Evolutionary conservation across 805 yeast genomes (phyloP), one percentile per base, ranked within the genome.

Genomic region (Jamesozyma rosinii): DNA sequence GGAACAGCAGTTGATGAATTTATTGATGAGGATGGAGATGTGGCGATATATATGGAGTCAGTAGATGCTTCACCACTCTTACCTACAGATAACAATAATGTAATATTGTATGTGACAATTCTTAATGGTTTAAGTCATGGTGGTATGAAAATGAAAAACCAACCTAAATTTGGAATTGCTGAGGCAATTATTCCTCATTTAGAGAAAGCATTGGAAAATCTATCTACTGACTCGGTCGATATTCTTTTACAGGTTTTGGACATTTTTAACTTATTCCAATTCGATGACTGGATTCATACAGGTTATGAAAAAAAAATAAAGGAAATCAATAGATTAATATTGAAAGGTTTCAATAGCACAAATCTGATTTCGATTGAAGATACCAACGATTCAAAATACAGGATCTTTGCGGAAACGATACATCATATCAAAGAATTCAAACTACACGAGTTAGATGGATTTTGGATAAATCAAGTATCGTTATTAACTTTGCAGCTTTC

Each of bases 81-180:
- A 10, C 65, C 64, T 1, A 40, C 34, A 5, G 48, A 54, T 11
- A 50, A 47, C 30, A 45, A 54, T 27, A 51, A 46, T 20, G 49
- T 47, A 11, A 41, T 52, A 9, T 44, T 60, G 8, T 62, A 58
- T 43, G 42, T 54, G n/a, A 53, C 57, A 3, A 50, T 52, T 8
- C 46, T 63, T 3, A 47, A 51, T 41, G 66, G 66, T 3, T 43
- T 62, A 14, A 57, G 61, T 40, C 46, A 49, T 34, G 65, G 65
- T 41, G 59, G 58, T 14, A 41, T 47, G 17, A 38, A 44, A n/a
- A 33, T 44, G 32, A 59, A 53, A 39, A 46, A 46, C n/a, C 59
- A 58, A 40, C 50, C 54, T 5, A 56, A 49, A 43, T 41, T 42
- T 3, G 44, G 43, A 13, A 49, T 53, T 13, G 51, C 53, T 5